Conservation (phyloP, 2,329 filamentous ascomycete genomes). For the Cladosporium sp. region DNA sequence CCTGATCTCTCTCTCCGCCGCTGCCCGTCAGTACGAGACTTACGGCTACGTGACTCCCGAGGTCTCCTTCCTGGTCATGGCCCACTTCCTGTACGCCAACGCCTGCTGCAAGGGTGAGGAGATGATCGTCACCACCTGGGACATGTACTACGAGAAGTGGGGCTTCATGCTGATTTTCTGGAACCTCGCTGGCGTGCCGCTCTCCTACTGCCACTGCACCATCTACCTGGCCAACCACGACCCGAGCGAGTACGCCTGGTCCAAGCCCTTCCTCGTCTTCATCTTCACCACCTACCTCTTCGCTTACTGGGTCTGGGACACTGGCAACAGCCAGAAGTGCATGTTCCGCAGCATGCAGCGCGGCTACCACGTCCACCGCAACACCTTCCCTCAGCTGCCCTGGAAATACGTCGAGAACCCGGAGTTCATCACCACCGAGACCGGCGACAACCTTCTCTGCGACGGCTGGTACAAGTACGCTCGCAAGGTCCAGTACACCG, state of each 20-base stretch:
- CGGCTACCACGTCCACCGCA: slow-evolving; percentile 63
- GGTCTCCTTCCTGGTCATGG: slow-evolving; percentile 76
- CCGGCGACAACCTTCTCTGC: slow-evolving; percentile 69
- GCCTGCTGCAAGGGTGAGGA: slow-evolving; percentile 90
- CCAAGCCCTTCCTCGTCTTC: slow-evolving; percentile 57
- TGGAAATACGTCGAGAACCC: slow-evolving; percentile 81
- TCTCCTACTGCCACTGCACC: slow-evolving; percentile 90
- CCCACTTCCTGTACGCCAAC: slow-evolving; percentile 87
- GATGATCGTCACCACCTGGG: slow-evolving; percentile 83
- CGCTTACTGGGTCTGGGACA: slow-evolving; percentile 89
- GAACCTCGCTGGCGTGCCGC: slow-evolving; percentile 86
- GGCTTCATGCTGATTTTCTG: slow-evolving; percentile 98
- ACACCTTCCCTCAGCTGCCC: slow-evolving; percentile 83
- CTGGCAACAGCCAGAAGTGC: slow-evolving; percentile 89
- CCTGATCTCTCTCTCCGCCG: slow-evolving; percentile 67
- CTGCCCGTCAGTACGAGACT: slow-evolving; percentile 73
- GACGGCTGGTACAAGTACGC: slow-evolving; percentile 71
- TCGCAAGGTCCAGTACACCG: slow-evolving; percentile 60
- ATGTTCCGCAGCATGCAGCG: slow-evolving; percentile 76
- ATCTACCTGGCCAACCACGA: slow-evolving; percentile 82
- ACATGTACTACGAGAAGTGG: slow-evolving; percentile 97
- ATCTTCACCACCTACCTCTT: slow-evolving; percentile 70
- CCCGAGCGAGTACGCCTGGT: slow-evolving; percentile 71
- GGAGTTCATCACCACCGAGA: slow-evolving; percentile 64
- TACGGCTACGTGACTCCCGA: slow-evolving; percentile 86